Conservation (phyloP, 768 basidiomycete species). For the Daedaleopsis sinensis region DNA sequence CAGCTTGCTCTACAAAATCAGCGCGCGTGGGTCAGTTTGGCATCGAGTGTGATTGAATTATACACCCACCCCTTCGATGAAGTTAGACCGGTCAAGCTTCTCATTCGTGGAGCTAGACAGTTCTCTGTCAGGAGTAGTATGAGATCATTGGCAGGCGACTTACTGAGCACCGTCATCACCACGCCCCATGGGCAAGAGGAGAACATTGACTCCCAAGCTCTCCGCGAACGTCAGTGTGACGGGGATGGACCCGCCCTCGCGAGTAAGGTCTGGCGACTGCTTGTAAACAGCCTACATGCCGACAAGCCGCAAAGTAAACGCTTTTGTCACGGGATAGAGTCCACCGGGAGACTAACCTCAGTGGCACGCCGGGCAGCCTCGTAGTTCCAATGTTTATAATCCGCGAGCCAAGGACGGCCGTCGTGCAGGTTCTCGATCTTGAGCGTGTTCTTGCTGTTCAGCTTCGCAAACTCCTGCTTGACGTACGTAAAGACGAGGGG, state of each 20-base stretch:
- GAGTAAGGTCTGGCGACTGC: conserved; percentile 77
- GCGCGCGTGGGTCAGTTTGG: no score
- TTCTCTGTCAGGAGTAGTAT: neutral
- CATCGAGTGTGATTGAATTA: neutral
- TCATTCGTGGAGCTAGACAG: conserved; percentile 82
- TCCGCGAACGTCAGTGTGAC: conserved; percentile 95
- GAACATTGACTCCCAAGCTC: conserved; percentile 80
- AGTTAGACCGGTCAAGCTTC: conserved; percentile 91
- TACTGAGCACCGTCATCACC: conserved; percentile 95
- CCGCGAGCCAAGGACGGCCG: conserved; percentile 89
- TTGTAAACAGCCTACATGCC: conserved; percentile 55
- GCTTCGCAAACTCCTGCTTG: conserved; percentile 78
- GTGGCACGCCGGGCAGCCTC: conserved; percentile 86
- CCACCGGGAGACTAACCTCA: conserved; percentile 46
- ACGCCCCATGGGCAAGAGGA: conserved; percentile 90
- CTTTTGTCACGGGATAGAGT: neutral
- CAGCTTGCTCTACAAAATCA: conserved; percentile 58
- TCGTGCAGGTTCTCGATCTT: conserved; percentile 72
- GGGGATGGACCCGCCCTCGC: conserved; percentile 95
- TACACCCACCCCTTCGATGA: conserved; percentile 73
- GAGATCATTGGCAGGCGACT: conserved; percentile 32
- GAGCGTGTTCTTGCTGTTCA: conserved; percentile 84
- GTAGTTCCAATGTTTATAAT: conserved; percentile 90
- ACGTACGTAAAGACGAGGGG: conserved; percentile 74
- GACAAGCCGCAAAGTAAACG: neutral